Evolutionary conservation across 129 eudicot species (phyloP), one percentile per base, ranked within the genome.

Genomic region (Lonicera japonica): DNA sequence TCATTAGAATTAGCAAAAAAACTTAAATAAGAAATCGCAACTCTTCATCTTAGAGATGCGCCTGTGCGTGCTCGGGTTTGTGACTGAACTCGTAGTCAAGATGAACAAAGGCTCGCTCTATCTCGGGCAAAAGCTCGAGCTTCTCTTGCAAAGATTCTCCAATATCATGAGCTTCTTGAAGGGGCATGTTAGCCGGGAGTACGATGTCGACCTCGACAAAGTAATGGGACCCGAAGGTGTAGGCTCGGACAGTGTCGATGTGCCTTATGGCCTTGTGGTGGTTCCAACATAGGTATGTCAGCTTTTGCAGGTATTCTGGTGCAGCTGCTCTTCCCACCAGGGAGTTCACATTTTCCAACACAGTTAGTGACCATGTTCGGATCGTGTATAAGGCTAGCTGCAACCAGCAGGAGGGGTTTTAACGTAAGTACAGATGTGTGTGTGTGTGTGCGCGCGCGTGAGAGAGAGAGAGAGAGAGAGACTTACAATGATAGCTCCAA

Each of bases 271-370:
- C 60, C 73, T 81, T 88, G 84, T 88, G 96, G 80, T 88, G 96
- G 72, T 88, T 88, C 96, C 96, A 88, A 62, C 96, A 88, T 15
- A 88, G 86, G 76, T 88, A 88, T 0, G 96, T 88, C 19, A 88
- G 77, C 58, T 88, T 88, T 59, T 84, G 96, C 40, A 88, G 70
- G 55, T 75, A 88, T 54, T 88, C 96, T 16, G 96, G 96, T 41
- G 96, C 77, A 13, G 96, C 96, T 19, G 96, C 73, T 72, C 73
- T 88, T 12, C 96, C 96, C 5, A 88, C 89, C 5, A 88, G 71
- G 15, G 96, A 88, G 75, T 88, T 88, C 3, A 88, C 96, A 13
- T 88, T 88, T 70, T 88, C 96, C 66, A 88, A 18, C 51, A 88
- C 96, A 4, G 96, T 88, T 34, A 88, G 69, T 0, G 96, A 88